phyloP scores from a whole-genome alignment of 768 basidiomycete genomes.

The Tylopilus sp. region DNA sequence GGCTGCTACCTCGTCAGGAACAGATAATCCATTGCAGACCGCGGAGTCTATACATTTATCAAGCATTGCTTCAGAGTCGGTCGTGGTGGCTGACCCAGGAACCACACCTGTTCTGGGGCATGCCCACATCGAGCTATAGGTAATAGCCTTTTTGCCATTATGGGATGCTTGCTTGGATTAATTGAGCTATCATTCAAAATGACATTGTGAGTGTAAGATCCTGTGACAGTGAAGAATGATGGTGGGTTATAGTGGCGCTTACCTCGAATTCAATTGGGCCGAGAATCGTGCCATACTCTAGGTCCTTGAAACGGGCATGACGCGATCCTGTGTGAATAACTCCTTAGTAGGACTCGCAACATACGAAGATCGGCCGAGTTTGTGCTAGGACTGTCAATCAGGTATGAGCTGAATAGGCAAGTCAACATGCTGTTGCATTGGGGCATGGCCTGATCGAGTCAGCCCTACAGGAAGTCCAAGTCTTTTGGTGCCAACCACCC shows the following conservation, averaged over 20 bases:
- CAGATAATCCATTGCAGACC: background rate
- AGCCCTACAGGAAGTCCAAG: too few relatives aligned
- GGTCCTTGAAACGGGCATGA: too few relatives aligned
- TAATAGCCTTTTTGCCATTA: background rate
- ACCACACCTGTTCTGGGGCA: background rate
- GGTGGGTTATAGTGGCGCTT: background rate
- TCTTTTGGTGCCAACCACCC: too few relatives aligned
- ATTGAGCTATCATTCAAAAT: background rate
- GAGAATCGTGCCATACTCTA: too few relatives aligned
- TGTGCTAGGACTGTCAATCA: too few relatives aligned
- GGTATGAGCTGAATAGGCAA: too few relatives aligned
- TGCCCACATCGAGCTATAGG: constrained; percentile 18
- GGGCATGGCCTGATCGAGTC: too few relatives aligned
- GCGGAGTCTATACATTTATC: constrained; percentile 2
- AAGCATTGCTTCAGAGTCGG: background rate
- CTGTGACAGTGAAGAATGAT: background rate
- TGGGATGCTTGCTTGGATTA: background rate
- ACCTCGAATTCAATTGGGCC: too few relatives aligned
- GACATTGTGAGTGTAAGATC: background rate
- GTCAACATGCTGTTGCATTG: too few relatives aligned
- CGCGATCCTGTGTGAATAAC: too few relatives aligned
- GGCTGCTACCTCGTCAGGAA: background rate
- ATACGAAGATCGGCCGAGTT: too few relatives aligned
- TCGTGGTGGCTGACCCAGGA: background rate
- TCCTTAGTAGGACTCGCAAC: too few relatives aligned